Evolutionary conservation across 1,139 yeast genomes (phyloP).

Genomic region (Pichia sp.): DNA sequence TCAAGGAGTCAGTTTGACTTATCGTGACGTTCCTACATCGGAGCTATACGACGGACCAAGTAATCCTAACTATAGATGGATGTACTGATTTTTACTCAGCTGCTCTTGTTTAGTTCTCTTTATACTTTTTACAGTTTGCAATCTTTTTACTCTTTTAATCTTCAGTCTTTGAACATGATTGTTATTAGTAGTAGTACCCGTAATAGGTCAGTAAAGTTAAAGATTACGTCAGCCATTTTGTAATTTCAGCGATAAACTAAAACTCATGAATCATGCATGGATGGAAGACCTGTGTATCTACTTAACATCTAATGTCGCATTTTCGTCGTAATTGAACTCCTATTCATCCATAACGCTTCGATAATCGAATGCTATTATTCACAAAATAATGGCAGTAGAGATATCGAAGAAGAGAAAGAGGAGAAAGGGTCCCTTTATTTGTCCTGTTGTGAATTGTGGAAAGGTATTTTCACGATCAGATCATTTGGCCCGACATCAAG

Average conservation of each 20-base stretch:
- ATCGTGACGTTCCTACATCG: conserved; percentile 42
- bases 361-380: neutral
- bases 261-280: neutral
- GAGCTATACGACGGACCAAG: conserved; percentile 43
- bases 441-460: conserved; percentile 53
- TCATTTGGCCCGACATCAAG: conserved; percentile 38
- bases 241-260: neutral
- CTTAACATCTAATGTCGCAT: too few relatives aligned
- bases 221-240: neutral
- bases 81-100: conserved; percentile 32
- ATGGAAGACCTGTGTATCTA: neutral
- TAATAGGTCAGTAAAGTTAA: neutral
- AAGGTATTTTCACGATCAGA: conserved; percentile 55
- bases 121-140: neutral
- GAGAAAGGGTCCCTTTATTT: conserved; percentile 34
- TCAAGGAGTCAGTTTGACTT: conserved; percentile 42
- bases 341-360: too few relatives aligned
- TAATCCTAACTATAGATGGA: conserved; percentile 47
- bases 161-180: neutral
- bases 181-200: neutral
- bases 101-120: neutral
- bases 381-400: neutral
- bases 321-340: too few relatives aligned
- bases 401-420: conserved; percentile 13
- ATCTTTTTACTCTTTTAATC: too few relatives aligned